Percentiles rank a stretch among this genome's conserved stretches.
These are phyloP conservation scores for Gleditsia sinensis DNA, from an alignment of 306 rosid species.

Conservation along the genomic window DNA sequence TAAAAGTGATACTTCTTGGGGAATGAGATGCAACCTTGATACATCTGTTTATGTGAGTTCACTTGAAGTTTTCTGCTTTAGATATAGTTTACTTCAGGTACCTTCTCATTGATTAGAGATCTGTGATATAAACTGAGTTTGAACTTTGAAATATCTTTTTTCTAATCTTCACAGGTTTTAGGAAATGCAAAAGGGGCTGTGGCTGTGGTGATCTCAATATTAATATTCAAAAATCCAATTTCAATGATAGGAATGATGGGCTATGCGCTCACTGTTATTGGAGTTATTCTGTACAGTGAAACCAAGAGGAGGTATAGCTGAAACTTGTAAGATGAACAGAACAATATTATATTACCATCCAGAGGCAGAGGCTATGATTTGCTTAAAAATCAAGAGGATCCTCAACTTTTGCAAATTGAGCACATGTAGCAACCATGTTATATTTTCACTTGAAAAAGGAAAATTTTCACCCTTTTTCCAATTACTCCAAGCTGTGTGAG, in stretches of 20 bases:
- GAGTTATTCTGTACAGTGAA: slow-evolving; percentile 51
- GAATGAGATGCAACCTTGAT: no score
- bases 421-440: not conserved
- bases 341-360: slow-evolving; percentile 11
- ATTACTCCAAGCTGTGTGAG: no score
- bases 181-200: slow-evolving; percentile 63
- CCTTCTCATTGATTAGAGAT: no score
- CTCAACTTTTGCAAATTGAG: slow-evolving; percentile 19
- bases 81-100: no score
- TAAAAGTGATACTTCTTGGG: no score
- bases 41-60: no score
- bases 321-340: not conserved
- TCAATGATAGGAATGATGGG: slow-evolving; percentile 52
- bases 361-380: not conserved
- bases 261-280: slow-evolving; percentile 47
- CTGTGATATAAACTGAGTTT: no score
- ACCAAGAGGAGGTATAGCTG: slow-evolving; percentile 45
- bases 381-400: not conserved
- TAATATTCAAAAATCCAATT: slow-evolving; percentile 53
- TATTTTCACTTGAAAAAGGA: no score
- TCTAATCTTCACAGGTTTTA: slow-evolving; percentile 43
- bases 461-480: no score
- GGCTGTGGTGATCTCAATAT: slow-evolving; percentile 57
- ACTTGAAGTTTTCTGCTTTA: no score
- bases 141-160: no score